Base-by-base conservation (phyloP, 768 basidiomycete genomes). In the Russula sp. region DNA sequence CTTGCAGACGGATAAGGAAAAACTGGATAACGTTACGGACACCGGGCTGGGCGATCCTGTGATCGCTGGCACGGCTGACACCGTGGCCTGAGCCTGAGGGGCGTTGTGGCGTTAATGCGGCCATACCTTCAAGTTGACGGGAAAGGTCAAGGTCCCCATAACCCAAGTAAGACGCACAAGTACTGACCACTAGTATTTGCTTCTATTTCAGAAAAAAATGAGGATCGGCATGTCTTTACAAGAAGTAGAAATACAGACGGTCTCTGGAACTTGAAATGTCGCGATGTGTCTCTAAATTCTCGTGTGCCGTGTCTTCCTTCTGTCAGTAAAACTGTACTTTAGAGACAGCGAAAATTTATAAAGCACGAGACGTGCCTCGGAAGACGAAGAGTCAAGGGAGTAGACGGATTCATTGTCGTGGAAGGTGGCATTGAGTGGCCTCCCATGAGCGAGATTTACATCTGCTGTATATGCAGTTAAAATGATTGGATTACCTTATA, bases 341-440 rank as follows among this genome's bases (percentile, higher is more conserved):
- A 39, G 8, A 1, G 18, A 32, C 18, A 59, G 3, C 18, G 4
- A 13, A 4, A 20, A 9, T 16, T 11, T 6, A 20, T n/a, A 16
- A 32, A 54, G 10, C 5, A 40, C 22, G 47, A 14, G 20, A 59
- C 50, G 14, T 54, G 16, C 62, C 62, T 63, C 62, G 1, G 62
- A 63, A 35, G 7, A 3, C 4, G 39, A 58, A 16, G 62, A 63
- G 20, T 59, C 45, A 9, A 63, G 62, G 6, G 62, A 63, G 11
- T 59, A 59, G 31, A 63, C 52, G 2, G 57, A 59, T n/a, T 39
- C 37, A 27, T 27, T 27, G 22, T 27, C 22, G 22, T 27, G 22
- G 22, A 27, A 27, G 22, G 22, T 27, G 22, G 22, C 22, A 27
- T 27, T 27, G 22, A 27, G 22, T 27, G 22, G 22, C 2, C 22